Base-by-base conservation (phyloP, 1,139 yeast species). In the Nakaseomyces sp. region DNA sequence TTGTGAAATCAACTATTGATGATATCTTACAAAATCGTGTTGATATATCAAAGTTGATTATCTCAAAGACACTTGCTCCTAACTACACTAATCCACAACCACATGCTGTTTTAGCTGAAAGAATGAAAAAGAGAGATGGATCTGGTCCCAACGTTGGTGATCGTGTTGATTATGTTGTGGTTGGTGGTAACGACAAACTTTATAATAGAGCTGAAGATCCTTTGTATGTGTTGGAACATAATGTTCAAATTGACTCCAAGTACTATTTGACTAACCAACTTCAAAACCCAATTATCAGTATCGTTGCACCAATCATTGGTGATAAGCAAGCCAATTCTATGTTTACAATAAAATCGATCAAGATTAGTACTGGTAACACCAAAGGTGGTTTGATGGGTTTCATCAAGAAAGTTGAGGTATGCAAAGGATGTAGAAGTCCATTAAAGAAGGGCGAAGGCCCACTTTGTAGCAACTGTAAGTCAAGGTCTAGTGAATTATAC, bases 131-230 rank as follows among this genome's bases (percentile, higher is more conserved):
- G 62, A 82, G 99, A 70, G 98, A 93, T 60, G 91, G 99, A 24
- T 82, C 94, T 5, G 98, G 98, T 0, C 98, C 98, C 3, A 80
- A 89, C 5, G 74, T 91, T 44, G 99, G 99, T 45, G 99, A 93
- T 62, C 86, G 99, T 68, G 98, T 93, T 35, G 97, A 97, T 2
- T 93, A 91, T 63, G 98, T 93, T 31, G 89, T 93, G 48, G 81
- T 85, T 54, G 86, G 86, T 41, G 82, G 93, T 0, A 84, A 91
- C 51, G 88, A 83, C 47, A 89, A 88, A 61, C 83, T 89, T 53
- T 93, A 89, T 63, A 96, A 89, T 54, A 88, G 93, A 65, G 88
- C 96, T 0, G 99, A 93, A 63, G 98, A 93, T 61, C 99, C 99
- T 1, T 69, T 91, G 35, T 93, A 77, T 54, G 98, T 89, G 1